These are phyloP conservation scores for Saturnispora gosingensis DNA, from an alignment of 805 yeast genomes.

Conservation along the genomic window DNA sequence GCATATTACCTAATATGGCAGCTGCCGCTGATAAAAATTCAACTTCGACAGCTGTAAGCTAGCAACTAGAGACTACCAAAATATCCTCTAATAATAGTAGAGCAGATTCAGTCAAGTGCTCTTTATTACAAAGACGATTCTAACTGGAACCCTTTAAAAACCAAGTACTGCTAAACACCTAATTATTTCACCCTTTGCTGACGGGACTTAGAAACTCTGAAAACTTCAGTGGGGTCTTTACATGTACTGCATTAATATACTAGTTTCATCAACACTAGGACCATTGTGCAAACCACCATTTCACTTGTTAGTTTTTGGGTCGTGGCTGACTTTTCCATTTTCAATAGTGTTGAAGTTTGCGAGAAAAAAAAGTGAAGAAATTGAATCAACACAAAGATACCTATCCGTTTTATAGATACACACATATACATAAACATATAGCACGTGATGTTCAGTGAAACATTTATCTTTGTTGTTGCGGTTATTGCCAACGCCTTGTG, in stretches of 20 bases:
- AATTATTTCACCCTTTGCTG: too few species aligned
- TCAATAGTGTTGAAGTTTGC: not conserved
- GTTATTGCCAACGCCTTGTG: constrained; percentile 80
- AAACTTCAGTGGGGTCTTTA: not conserved
- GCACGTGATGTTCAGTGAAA: constrained; percentile 28
- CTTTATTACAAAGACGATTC: not conserved
- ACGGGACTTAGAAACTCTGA: not conserved
- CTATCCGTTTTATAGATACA: not conserved
- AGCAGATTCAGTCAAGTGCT: too few species aligned
- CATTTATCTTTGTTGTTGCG: constrained; percentile 59
- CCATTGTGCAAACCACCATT: not conserved
- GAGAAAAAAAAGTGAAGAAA: not conserved
- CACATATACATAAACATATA: constrained; percentile 28
- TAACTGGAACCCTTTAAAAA: not conserved
- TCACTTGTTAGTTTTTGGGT: not conserved
- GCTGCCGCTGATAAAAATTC: not conserved
- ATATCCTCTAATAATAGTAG: too few species aligned
- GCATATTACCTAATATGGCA: not conserved
- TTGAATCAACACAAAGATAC: not conserved
- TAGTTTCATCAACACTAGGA: not conserved
- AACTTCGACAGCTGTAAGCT: not conserved
- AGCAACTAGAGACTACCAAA: not conserved
- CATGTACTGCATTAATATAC: not conserved
- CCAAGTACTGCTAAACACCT: too few species aligned
- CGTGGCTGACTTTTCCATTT: not conserved